Conservation (phyloP, 148 eudicot species). For the Rhododendron williamsianum region DNA sequence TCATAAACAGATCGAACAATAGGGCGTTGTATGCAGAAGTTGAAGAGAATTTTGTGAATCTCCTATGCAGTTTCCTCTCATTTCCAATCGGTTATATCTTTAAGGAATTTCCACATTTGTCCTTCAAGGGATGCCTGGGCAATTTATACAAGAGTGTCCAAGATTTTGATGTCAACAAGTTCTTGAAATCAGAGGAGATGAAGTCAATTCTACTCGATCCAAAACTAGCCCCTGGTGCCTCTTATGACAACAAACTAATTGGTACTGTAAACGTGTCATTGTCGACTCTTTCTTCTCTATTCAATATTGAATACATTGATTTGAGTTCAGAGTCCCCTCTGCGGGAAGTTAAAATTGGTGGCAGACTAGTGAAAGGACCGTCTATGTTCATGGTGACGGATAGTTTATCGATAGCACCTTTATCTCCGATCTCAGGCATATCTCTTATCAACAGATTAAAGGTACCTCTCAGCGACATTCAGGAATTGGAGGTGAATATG, state of each 20-base stretch:
- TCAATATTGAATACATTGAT: too few species aligned
- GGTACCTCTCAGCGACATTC: not conserved
- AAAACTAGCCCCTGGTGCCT: slow-evolving; percentile 15
- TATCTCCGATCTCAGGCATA: slow-evolving; percentile 3
- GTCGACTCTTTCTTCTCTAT: not conserved
- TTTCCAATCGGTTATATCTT: slow-evolving; percentile 12
- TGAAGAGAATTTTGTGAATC: slow-evolving; percentile 10
- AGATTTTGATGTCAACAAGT: not conserved
- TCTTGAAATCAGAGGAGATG: slow-evolving; percentile 5
- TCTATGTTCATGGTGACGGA: slow-evolving; percentile 12
- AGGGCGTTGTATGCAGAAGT: slow-evolving; percentile 11
- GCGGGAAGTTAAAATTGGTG: not conserved
- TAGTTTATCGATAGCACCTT: slow-evolving; percentile 3
- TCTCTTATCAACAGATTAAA: not conserved
- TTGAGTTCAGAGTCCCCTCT: not conserved
- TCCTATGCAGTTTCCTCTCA: slow-evolving; percentile 13
- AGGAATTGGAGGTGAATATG: slow-evolving; percentile 1
- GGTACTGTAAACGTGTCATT: not conserved
- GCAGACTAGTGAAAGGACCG: not conserved
- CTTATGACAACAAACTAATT: not conserved
- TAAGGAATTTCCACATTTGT: not conserved
- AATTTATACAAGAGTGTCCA: slow-evolving; percentile 7
- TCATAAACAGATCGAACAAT: not conserved
- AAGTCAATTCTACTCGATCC: slow-evolving; percentile 12
- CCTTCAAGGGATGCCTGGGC: slow-evolving; percentile 13